Evolutionary conservation across 169 alveolate species (phyloP).

Genomic region (Toxoplasma gondii): DNA sequence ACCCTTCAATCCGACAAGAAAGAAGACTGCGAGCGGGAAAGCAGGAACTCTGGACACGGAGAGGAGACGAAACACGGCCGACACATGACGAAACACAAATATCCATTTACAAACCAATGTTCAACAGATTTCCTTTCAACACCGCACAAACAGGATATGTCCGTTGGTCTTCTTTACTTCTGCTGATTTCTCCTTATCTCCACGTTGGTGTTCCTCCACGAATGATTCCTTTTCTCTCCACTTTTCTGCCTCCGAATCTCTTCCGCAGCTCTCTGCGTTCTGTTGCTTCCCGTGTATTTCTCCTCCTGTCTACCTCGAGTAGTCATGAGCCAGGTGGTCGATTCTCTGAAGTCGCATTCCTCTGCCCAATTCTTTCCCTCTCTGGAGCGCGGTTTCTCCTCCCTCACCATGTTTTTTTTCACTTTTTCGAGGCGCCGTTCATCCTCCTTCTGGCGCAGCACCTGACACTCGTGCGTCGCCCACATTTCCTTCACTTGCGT

Average conservation of each 20-base stretch:
- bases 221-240: too few relatives aligned
- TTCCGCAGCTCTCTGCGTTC: too few relatives aligned
- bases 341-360: neutral
- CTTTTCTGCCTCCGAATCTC: too few relatives aligned
- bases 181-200: neutral
- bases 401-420: neutral
- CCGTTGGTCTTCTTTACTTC: neutral
- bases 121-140: neutral
- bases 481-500: neutral
- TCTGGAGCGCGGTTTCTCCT: neutral
- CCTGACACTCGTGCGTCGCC: neutral
- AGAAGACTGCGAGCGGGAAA: too few relatives aligned
- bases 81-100: too few relatives aligned
- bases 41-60: too few relatives aligned
- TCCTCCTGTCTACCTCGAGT: too few relatives aligned
- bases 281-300: too few relatives aligned
- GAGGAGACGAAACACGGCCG: too few relatives aligned
- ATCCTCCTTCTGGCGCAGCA: neutral
- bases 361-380: neutral
- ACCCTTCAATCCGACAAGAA: too few relatives aligned
- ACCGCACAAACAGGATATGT: neutral
- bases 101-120: too few relatives aligned
- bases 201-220: neutral
- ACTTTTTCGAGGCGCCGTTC: neutral
- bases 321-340: too few relatives aligned